Conservation (phyloP, 2,329 filamentous ascomycete genomes). For the Rutstroemia sp. region DNA sequence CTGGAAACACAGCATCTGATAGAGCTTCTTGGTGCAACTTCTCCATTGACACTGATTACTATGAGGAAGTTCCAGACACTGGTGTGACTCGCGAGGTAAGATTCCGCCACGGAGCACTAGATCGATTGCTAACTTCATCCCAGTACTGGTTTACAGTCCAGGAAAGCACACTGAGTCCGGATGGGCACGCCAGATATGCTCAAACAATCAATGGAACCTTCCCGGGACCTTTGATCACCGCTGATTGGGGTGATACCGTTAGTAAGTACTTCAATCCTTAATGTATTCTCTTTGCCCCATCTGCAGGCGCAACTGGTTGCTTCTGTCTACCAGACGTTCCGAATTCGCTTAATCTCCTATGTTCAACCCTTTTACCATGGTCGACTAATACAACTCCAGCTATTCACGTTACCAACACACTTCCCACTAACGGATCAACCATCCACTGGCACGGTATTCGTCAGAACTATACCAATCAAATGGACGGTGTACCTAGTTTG, state of each 20-base stretch:
- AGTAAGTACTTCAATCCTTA: neutral
- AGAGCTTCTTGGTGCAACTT: constrained; percentile 37
- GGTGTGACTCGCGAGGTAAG: constrained; percentile 37
- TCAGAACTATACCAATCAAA: constrained; percentile 33
- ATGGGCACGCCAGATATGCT: constrained; percentile 22
- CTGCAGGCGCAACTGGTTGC: too few relatives aligned
- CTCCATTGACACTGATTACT: constrained; percentile 36
- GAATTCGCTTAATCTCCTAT: too few relatives aligned
- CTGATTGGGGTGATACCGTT: constrained; percentile 34
- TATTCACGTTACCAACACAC: constrained; percentile 26
- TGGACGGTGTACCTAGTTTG: constrained; percentile 37
- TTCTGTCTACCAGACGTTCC: too few relatives aligned
- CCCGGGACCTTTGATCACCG: constrained; percentile 27
- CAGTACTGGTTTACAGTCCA: constrained; percentile 14
- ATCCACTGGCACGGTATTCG: constrained; percentile 42
- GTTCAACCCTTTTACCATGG: too few relatives aligned
- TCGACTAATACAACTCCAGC: constrained; percentile 9
- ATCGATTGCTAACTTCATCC: neutral
- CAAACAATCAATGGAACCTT: constrained; percentile 27
- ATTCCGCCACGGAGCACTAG: neutral
- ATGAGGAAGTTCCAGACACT: constrained; percentile 30
- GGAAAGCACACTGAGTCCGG: constrained; percentile 18
- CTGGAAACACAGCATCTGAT: constrained; percentile 7
- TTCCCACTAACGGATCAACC: constrained; percentile 31
- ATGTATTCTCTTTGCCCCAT: neutral